These are phyloP conservation scores for Sphaceloma murrayae DNA, from an alignment of 2,329 filamentous ascomycete genomes.

Conservation along the genomic window DNA sequence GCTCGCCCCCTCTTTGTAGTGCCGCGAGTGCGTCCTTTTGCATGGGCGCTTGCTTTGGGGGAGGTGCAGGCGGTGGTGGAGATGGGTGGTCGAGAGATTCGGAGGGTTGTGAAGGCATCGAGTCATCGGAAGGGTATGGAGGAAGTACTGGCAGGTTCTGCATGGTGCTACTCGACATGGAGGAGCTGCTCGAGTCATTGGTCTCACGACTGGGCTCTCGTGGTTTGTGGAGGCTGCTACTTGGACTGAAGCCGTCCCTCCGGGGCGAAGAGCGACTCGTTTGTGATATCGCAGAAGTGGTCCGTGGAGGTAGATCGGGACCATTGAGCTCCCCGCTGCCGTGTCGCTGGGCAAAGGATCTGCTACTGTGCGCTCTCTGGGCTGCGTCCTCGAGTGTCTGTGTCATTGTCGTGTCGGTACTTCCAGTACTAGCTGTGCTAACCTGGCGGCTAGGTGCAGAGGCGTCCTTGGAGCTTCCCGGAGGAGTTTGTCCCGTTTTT, in stretches of 20 bases:
- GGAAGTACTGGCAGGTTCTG: slow-evolving; percentile 67
- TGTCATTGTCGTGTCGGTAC: slow-evolving; percentile 36
- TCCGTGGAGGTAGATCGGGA: slow-evolving; percentile 40
- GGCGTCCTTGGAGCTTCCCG: slow-evolving; percentile 21
- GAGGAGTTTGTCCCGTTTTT: slow-evolving; percentile 43
- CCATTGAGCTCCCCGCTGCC: slow-evolving; percentile 34
- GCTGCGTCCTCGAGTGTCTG: slow-evolving; percentile 36
- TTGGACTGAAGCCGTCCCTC: slow-evolving; percentile 31
- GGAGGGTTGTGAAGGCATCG: slow-evolving; percentile 33
- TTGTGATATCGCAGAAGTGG: slow-evolving; percentile 35
- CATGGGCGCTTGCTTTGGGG: slow-evolving; percentile 69
- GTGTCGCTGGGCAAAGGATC: slow-evolving; percentile 32
- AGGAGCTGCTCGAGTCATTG: slow-evolving; percentile 49
- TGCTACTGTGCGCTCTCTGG: slow-evolving; percentile 32
- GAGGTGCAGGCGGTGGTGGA: slow-evolving; percentile 59
- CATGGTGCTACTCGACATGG: slow-evolving; percentile 63
- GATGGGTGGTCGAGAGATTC: slow-evolving; percentile 32
- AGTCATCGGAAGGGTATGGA: slow-evolving; percentile 58
- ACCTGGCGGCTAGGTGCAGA: slow-evolving; percentile 31
- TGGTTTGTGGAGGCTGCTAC: slow-evolving; percentile 26
- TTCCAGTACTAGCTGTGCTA: slow-evolving; percentile 39
- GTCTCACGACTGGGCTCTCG: slow-evolving; percentile 25
- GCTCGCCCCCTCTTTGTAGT: slow-evolving; percentile 79
- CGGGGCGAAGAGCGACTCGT: slow-evolving; percentile 36
- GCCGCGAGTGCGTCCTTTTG: slow-evolving; percentile 85